Evolutionary conservation across 2,329 filamentous ascomycete genomes (phyloP), one percentile per base, ranked within the genome.

Genomic region (Trichoderma sp.): DNA sequence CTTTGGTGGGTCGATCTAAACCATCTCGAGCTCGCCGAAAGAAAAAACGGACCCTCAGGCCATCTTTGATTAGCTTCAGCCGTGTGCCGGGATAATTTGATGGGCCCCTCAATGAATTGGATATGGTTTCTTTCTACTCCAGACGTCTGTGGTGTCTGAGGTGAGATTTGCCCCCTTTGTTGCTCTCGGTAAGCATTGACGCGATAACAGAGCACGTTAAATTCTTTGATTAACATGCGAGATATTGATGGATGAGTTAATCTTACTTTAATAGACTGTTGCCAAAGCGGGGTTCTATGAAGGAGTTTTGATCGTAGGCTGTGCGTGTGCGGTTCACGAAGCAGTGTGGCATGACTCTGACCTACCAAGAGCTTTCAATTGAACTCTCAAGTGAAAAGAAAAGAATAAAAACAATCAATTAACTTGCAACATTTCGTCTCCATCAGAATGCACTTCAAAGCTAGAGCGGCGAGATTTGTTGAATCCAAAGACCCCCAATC

Each of bases 21-120:
- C 63, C 63, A 58, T 67, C 27, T 67, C 53, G 53, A 59, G 63
- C 63, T 67, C 63, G 63, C 63, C 63, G 63, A 49, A 24, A 49
- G 40, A 47, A 67, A 67, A 47, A 21, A 59, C 27, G 53, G 37
- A 43, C 49, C 61, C 33, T 27, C 37, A 47, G n/a, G 27, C 62
- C 33, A 35, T 33, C 52, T 57, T 58, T 27, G 16, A 40, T 40
- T 55, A 24, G 19, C 16, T 19, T 43, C 21, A 33, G 21, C 31
- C 31, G 31, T 13, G 19, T 53, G 47, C 47, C 33, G 27, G 37
- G 47, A 27, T 49, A 13, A 63, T 47, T 56, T 21, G 35, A 40
- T 31, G 47, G 21, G 61, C 24, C 47, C 47, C 27, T 47, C 13
- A 29, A 40, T 33, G 21, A 16, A 10, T 56, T 56, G 53, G 37